phyloP scores from a whole-genome alignment of 2,329 filamentous ascomycete species.

The Fusarium sp. region DNA sequence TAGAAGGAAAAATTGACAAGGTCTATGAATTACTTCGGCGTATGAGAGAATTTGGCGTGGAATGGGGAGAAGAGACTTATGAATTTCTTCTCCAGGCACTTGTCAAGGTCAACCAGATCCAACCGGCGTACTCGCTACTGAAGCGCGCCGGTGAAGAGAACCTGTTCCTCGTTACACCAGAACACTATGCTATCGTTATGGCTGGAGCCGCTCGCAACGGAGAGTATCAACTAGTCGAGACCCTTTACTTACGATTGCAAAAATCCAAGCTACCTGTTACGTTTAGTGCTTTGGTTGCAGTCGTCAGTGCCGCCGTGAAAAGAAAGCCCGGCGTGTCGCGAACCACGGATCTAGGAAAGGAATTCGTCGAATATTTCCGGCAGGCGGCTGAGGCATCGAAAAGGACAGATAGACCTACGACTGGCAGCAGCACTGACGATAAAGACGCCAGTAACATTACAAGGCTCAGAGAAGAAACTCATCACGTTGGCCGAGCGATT shows the following conservation, averaged over 20 bases:
- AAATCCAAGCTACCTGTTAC: conserved; percentile 59
- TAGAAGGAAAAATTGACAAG: conserved; percentile 67
- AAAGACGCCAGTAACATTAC: conserved; percentile 37
- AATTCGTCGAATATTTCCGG: conserved; percentile 52
- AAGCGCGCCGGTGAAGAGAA: conserved; percentile 60
- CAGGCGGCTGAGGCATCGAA: conserved; percentile 33
- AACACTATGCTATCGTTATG: conserved; percentile 70
- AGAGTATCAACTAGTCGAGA: conserved; percentile 60
- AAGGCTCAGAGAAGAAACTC: conserved; percentile 48
- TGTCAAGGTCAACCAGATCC: conserved; percentile 63
- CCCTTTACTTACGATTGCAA: conserved; percentile 61
- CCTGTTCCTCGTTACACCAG: conserved; percentile 61
- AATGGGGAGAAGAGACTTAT: conserved; percentile 67
- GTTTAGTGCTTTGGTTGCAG: conserved; percentile 59
- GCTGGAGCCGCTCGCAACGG: conserved; percentile 63
- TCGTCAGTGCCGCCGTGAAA: conserved; percentile 56
- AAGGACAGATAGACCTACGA: background rate
- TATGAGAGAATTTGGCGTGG: conserved; percentile 64
- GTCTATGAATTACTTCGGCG: conserved; percentile 64
- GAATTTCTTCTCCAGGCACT: conserved; percentile 65
- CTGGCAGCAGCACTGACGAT: background rate
- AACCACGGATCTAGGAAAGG: conserved; percentile 47
- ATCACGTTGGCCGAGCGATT: conserved; percentile 53
- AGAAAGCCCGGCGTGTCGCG: conserved; percentile 44
- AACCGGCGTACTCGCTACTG: conserved; percentile 65